Percentiles rank a stretch among this genome's conserved stretches.
These are phyloP conservation scores for Entomortierella chlamydospora DNA, from an alignment of 192 early-diverging fungal species.

Conservation along the genomic window DNA sequence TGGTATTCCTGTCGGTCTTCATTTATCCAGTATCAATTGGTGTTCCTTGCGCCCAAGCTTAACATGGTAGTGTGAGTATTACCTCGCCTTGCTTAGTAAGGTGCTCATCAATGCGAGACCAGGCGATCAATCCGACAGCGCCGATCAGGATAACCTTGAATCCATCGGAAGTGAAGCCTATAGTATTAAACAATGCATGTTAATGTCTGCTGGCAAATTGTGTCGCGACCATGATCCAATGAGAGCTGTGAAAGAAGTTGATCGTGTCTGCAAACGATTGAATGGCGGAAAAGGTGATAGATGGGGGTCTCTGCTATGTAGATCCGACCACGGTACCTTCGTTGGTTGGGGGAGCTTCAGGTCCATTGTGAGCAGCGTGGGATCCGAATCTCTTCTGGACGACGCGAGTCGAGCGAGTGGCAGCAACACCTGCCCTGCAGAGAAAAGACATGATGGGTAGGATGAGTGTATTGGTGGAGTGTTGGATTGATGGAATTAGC, in stretches of 20 bases:
- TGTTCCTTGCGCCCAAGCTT: neutral
- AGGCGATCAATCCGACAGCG: conserved; percentile 43
- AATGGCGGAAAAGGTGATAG: neutral
- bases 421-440: conserved; percentile 41
- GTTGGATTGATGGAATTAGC: conserved; percentile 4
- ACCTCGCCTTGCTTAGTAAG: conserved; percentile 54
- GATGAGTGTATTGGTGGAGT: neutral
- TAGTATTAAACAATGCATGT: neutral
- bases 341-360: conserved; percentile 48
- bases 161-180: conserved; percentile 47
- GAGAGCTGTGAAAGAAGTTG: neutral
- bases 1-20: too few species aligned
- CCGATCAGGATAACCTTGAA: conserved; percentile 47
- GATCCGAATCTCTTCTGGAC: conserved; percentile 54
- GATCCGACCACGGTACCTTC: conserved; percentile 29
- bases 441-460: conserved; percentile 44
- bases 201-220: neutral
- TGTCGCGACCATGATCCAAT: neutral
- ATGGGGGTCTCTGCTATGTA: neutral
- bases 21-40: neutral
- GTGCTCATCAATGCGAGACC: conserved; percentile 54
- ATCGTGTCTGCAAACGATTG: neutral
- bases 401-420: conserved; percentile 46
- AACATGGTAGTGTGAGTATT: neutral
- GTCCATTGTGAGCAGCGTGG: conserved; percentile 39